These are phyloP conservation scores for Cornus suecica DNA, from an alignment of 148 eudicot species.

Conservation along the genomic window DNA sequence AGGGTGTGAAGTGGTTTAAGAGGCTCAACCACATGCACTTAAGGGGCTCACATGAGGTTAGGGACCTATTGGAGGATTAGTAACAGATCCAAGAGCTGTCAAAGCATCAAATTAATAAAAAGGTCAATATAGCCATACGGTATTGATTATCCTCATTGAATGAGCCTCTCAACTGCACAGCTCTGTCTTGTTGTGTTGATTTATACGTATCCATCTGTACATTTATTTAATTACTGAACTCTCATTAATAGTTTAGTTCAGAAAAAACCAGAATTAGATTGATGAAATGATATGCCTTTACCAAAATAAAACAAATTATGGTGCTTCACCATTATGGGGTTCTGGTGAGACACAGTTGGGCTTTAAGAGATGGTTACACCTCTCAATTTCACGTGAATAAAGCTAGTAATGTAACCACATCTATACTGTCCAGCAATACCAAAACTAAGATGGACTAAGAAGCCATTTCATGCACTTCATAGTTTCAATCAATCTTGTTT, in stretches of 20 bases:
- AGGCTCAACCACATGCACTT: constrained; percentile 12
- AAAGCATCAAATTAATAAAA: background rate
- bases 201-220: background rate
- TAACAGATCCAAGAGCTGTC: background rate
- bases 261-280: background rate
- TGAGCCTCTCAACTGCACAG: constrained; percentile 24
- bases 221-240: background rate
- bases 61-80: constrained; percentile 6
- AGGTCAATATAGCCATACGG: too few species aligned
- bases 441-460: background rate
- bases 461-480: background rate
- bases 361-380: background rate
- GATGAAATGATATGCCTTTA: background rate
- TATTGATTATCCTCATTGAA: constrained; percentile 24
- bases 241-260: background rate
- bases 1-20: background rate
- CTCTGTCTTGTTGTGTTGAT: background rate
- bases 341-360: background rate
- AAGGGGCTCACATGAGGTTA: constrained; percentile 22
- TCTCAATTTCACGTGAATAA: background rate
- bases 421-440: background rate
- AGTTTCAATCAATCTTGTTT: too few species aligned
- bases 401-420: background rate
- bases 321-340: background rate
- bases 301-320: background rate